phyloP scores from a whole-genome alignment of 2,329 filamentous ascomycete species.

The Monosporascus sp. region DNA sequence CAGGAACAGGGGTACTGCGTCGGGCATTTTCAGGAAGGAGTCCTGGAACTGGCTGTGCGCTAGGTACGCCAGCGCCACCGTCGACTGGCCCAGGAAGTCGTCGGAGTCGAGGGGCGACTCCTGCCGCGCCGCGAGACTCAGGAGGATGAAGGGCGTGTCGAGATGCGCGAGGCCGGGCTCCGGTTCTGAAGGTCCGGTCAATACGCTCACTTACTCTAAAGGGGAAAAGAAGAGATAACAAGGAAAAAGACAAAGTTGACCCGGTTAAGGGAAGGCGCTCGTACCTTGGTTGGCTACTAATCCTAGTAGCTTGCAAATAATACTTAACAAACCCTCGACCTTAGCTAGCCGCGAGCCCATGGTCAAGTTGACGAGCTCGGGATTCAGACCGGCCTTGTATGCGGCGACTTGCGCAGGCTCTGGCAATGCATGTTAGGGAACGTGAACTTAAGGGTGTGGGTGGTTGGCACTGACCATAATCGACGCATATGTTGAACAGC shows the following conservation, averaged over 20 bases:
- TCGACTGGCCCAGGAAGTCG: conserved; percentile 46
- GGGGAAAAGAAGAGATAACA: background rate
- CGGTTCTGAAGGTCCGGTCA: conserved; percentile 30
- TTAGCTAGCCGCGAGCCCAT: conserved; percentile 37
- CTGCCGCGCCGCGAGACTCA: conserved; percentile 40
- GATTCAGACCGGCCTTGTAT: conserved; percentile 45
- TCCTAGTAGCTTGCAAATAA: conserved; percentile 52
- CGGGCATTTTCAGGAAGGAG: conserved; percentile 35
- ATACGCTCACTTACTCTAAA: background rate
- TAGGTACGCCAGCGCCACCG: conserved; percentile 51
- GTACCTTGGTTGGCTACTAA: conserved; percentile 47
- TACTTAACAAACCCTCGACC: conserved; percentile 38
- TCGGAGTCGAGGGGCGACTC: conserved; percentile 42
- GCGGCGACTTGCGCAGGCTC: conserved; percentile 53
- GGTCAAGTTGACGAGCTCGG: conserved; percentile 43
- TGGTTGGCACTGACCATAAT: conserved; percentile 46
- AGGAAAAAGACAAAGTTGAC: background rate
- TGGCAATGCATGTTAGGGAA: conserved; percentile 24
- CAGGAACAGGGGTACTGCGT: conserved; percentile 39
- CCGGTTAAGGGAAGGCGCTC: background rate
- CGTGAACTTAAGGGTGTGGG: background rate
- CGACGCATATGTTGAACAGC: conserved; percentile 57
- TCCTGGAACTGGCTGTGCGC: conserved; percentile 47
- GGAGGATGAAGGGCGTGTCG: conserved; percentile 41
- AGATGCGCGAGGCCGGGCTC: conserved; percentile 40